Conservation (phyloP, 345 rosid species). For the Anacardium occidentale region DNA sequence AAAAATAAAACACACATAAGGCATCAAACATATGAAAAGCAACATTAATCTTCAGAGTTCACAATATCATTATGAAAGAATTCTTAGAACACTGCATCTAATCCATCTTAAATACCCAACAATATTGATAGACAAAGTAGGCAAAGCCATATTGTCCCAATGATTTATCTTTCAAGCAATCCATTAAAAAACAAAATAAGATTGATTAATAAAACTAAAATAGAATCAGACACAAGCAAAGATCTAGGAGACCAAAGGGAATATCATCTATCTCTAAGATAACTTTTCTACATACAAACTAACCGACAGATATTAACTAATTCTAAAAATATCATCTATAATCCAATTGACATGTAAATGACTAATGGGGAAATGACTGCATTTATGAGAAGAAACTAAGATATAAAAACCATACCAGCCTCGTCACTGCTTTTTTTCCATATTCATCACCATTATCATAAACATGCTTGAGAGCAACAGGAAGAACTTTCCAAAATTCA, state of each 20-base stretch:
- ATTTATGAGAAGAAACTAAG: slow-evolving; percentile 1
- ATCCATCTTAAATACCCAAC: background rate
- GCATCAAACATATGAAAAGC: background rate
- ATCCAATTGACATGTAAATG: background rate
- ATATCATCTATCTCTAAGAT: background rate
- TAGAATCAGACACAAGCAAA: background rate
- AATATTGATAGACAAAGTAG: too few species aligned
- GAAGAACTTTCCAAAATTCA: slow-evolving; percentile 81
- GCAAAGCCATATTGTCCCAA: background rate
- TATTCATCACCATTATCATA: slow-evolving; percentile 54
- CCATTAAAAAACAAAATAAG: background rate
- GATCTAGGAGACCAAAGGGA: background rate
- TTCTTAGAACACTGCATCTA: background rate
- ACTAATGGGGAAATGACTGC: background rate
- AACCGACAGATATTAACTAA: background rate
- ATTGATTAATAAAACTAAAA: background rate
- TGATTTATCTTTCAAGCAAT: background rate
- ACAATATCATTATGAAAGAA: background rate
- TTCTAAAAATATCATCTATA: background rate
- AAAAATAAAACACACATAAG: background rate
- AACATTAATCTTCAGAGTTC: background rate
- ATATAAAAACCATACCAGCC: slow-evolving; percentile 48
- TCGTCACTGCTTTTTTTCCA: slow-evolving; percentile 56
- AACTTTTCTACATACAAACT: background rate
- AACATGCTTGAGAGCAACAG: slow-evolving; percentile 50